Evolutionary conservation across 2,329 filamentous ascomycete genomes (phyloP), one percentile per base, ranked within the genome.

Genomic region (Aureobasidium sp.): DNA sequence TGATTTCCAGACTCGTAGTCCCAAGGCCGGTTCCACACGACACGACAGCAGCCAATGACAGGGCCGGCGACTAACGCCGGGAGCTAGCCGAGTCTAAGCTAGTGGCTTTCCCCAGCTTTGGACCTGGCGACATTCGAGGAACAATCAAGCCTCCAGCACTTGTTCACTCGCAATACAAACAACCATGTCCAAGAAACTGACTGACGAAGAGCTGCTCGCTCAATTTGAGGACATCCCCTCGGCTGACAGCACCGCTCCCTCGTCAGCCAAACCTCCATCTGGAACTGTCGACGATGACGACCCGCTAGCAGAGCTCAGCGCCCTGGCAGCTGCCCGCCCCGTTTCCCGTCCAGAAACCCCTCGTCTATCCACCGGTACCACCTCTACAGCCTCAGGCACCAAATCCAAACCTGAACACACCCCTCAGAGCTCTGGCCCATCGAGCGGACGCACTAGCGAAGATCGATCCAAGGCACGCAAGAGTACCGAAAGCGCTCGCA

Each of bases 271-370:
- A 53, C 69, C 74, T 59, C 34, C 65, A 65, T 39, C 65, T 64
- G 50, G 61, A 44, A n/a, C 39, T 30, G 34, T 60, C 66, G 41
- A 55, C 64, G 81, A 87, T 69, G 83, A 90, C 67, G 91, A 96
- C 72, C 85, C 93, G 62, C 83, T 97, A 42, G 91, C 91, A 65
- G 92, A 97, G 68, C 84, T 97, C 64, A 90, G 95, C 73, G 86
- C 87, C 68, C 84, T 96, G 47, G 90, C 85, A 69, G 81, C 84
- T 59, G 86, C 89, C 73, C 80, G 87, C 70, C 83, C 89, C 36
- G 70, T 79, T 64, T 86, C 86, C 65, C 86, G 92, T 53, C 90
- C 93, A n/a, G 87, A 90, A 69, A 97, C 93, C 1, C 94, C 93
- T 42, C 88, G 90, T 67, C 74, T 80, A 63, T 80, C 78, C 62